Base-by-base conservation (phyloP, 129 eudicot species). In the Pulicaria dysenterica region DNA sequence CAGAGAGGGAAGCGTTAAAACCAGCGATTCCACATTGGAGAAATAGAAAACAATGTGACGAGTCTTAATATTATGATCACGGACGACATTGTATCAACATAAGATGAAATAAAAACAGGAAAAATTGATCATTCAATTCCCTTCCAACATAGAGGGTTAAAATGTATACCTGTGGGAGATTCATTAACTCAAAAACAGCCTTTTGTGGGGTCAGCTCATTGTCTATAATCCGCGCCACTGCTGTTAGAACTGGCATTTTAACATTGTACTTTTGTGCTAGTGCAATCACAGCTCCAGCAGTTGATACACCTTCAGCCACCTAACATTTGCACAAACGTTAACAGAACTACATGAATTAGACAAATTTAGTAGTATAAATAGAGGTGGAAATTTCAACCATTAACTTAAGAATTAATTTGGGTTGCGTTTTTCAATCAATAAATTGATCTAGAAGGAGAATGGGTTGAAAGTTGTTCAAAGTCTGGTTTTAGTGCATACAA, bases 261-360 rank as follows among this genome's bases (percentile, higher is more conserved):
- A 94, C 96, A 62, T 90, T 94, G 58, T 90, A 94, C 75, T 87
- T 94, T 81, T 90, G 95, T n/a, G 95, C 98, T 74, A 94, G 83
- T 50, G 98, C 90, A 82, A 94, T 90, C 71, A 94, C 96, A 15
- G 98, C 98, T 69, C 98, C 98, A 2, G 96, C 96, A 19, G 98
- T 94, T 46, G 96, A 75, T 73, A 93, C 90, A 65, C 98, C 98
- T 81, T 93, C 98, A 64, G 96, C 98, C 79, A 93, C 98, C 98
- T 92, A 64, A 60, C 65, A 67, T 54, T 5, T 14, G 42, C 40
- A 57, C 16, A 74, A 47, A 64, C 57, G 31, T 69, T 68, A 72
- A 15, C 1, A 63, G 61, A 67, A 45, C 45, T 36, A 71, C 39
- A 56, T 36, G 59, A 12, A 58, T 46, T 73, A 24, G 31, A 24